phyloP scores from a whole-genome alignment of 2,329 filamentous ascomycete genomes.

The Colletotrichum theobromicola region DNA sequence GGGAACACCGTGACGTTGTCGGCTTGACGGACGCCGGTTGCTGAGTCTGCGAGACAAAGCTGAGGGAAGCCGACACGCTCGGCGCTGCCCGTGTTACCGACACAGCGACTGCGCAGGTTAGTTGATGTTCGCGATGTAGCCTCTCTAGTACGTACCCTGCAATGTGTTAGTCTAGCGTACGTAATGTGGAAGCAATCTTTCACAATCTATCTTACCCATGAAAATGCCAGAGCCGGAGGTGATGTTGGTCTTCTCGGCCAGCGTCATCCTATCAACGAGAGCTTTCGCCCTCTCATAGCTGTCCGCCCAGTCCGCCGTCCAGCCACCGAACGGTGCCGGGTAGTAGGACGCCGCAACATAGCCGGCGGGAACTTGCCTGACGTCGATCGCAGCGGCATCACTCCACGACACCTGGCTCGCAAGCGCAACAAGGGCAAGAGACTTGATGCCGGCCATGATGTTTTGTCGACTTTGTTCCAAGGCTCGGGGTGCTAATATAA shows the following conservation, averaged over 20 bases:
- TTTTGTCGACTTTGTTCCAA: neutral
- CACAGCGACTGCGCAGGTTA: slow-evolving; percentile 59
- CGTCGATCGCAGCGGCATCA: slow-evolving; percentile 1
- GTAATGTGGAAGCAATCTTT: neutral
- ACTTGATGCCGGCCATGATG: neutral
- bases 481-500: neutral
- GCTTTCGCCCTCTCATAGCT: slow-evolving; percentile 73
- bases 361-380: slow-evolving; percentile 14
- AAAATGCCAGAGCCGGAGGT: slow-evolving; percentile 73
- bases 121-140: neutral
- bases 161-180: slow-evolving; percentile 3
- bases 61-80: slow-evolving; percentile 73
- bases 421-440: slow-evolving; percentile 10
- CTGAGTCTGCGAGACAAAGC: slow-evolving; percentile 74
- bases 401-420: neutral
- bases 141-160: slow-evolving; percentile 24
- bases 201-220: slow-evolving; percentile 60
- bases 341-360: slow-evolving; percentile 68
- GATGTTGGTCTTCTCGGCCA: slow-evolving; percentile 82
- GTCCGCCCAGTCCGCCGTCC: slow-evolving; percentile 69
- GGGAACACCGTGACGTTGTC: slow-evolving; percentile 81
- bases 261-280: slow-evolving; percentile 76
- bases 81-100: slow-evolving; percentile 78
- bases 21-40: slow-evolving; percentile 73
- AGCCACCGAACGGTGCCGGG: slow-evolving; percentile 75